Evolutionary conservation across 176 grass and related monocot genomes (phyloP), one percentile per base, ranked within the genome.

Genomic region (Lolium perenne): DNA sequence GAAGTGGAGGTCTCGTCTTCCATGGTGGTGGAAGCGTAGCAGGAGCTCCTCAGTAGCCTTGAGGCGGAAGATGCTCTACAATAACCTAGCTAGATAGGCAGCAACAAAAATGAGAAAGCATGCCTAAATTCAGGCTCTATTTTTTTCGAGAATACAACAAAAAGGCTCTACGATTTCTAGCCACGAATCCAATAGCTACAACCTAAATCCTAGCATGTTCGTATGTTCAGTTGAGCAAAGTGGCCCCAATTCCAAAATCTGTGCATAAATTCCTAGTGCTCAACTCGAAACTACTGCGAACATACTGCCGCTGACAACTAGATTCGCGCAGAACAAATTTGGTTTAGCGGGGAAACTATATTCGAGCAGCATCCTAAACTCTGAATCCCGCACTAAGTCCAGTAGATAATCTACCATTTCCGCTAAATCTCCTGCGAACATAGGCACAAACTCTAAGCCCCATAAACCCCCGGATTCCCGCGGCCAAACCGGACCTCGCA

Each of bases 1-100:
- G 96, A 92, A 20, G 86, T 92, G 10, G 96, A 89, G 21, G 87
- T 86, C 65, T 94, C 88, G 25, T 94, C 92, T 15, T 90, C 94
- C 92, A 93, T 95, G 54, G 86, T 89, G 26, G 91, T 80, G 4
- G 47, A 76, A 5, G 86, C 68, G 58, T 82, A 57, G 73, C 83
- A 82, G 38, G 18, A 80, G 2, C 68, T 82, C 45, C 66, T 74
- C 38, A 21, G 55, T 38, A 75, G 16, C 80, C 82, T 68, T 50
- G 51, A 12, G 6, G 86, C 86, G 84, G 77, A 89, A 85, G 87
- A 65, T 53, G 80, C 78, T 90, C 89, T 90, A 64, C 87, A 90
- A 60, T 81, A 78, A 86, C 91, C 95, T 98, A 82, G 70, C 91
- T 92, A 93, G 82, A 86, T 87, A 78, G 72, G 80, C 55, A 90